A percentile compares a stretch with the other conserved stretches of the same genome.
These are phyloP conservation scores for Alternaria viburni DNA, from an alignment of 2,329 filamentous ascomycete species.

Conservation along the genomic window DNA sequence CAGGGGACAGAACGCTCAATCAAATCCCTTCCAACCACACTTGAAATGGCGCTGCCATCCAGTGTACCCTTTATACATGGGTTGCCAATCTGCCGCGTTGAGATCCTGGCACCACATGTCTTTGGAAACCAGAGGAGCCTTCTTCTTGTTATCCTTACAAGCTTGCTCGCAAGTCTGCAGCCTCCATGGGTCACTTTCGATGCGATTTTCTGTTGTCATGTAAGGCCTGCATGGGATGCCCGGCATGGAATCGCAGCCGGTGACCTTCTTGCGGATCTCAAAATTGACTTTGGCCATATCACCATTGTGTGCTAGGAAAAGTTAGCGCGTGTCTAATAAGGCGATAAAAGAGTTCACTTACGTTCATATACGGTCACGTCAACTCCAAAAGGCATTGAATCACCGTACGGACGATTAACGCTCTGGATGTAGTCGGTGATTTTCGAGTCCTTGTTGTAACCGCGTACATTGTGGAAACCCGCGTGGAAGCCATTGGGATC, in stretches of 20 bases:
- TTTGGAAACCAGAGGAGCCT: neutral
- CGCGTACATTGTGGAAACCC: neutral
- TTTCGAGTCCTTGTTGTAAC: neutral
- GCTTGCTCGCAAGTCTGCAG: slow-evolving; percentile 2
- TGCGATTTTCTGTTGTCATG: slow-evolving; percentile 13
- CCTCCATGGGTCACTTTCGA: slow-evolving; percentile 6
- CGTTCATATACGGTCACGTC: neutral
- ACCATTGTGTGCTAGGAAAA: neutral
- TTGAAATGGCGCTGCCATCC: slow-evolving; percentile 10
- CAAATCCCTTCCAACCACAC: slow-evolving; percentile 12
- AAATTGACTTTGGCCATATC: slow-evolving; percentile 10
- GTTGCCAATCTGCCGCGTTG: slow-evolving; percentile 9
- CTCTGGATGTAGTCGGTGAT: slow-evolving; percentile 10
- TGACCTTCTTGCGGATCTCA: slow-evolving; percentile 8
- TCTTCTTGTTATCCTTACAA: neutral
- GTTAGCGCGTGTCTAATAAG: neutral
- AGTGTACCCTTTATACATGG: neutral
- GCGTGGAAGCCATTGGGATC: slow-evolving; percentile 22
- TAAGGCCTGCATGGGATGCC: slow-evolving; percentile 6
- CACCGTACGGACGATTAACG: slow-evolving; percentile 1
- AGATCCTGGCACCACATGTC: slow-evolving; percentile 18
- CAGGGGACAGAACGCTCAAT: neutral
- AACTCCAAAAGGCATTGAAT: slow-evolving; percentile 17
- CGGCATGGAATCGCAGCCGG: neutral
- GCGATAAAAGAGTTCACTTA: neutral